Conservation (phyloP, 352 stramenopile genomes). For the Phytophthora hibernalis region DNA sequence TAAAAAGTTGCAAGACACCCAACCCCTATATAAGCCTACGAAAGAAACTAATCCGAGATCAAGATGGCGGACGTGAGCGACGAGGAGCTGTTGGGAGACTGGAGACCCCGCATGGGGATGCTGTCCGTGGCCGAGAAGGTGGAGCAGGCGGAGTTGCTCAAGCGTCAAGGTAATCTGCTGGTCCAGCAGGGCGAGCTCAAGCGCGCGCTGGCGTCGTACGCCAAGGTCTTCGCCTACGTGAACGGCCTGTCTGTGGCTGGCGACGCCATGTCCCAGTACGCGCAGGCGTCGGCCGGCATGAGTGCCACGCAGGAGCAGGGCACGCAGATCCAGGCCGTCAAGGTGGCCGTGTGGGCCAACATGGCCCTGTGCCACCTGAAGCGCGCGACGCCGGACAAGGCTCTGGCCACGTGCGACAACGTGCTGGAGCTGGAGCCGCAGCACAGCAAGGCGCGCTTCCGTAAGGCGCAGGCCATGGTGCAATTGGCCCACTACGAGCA, state of each 20-base stretch:
- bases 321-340: slow-evolving; percentile 65
- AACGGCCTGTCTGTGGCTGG: slow-evolving; percentile 79
- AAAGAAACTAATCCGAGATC: neutral
- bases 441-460: slow-evolving; percentile 85
- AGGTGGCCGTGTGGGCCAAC: slow-evolving; percentile 80
- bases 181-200: slow-evolving; percentile 70
- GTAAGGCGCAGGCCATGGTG: slow-evolving; percentile 77
- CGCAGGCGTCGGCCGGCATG: slow-evolving; percentile 50
- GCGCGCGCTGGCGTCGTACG: slow-evolving; percentile 68
- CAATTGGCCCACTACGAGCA: slow-evolving; percentile 66
- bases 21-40: neutral
- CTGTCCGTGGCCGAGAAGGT: slow-evolving; percentile 81
- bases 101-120: slow-evolving; percentile 70
- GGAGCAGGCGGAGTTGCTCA: slow-evolving; percentile 72
- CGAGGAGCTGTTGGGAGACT: slow-evolving; percentile 63
- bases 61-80: slow-evolving; percentile 20
- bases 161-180: slow-evolving; percentile 79
- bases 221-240: slow-evolving; percentile 85
- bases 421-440: slow-evolving; percentile 66
- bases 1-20: neutral
- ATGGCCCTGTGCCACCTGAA: slow-evolving; percentile 88
- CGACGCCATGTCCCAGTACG: slow-evolving; percentile 84
- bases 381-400: slow-evolving; percentile 49
- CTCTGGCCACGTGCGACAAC: slow-evolving; percentile 76
- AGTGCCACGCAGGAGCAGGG: slow-evolving; percentile 61